phyloP scores from a whole-genome alignment of 345 rosid genomes.

The Boechera divaricarpa region DNA sequence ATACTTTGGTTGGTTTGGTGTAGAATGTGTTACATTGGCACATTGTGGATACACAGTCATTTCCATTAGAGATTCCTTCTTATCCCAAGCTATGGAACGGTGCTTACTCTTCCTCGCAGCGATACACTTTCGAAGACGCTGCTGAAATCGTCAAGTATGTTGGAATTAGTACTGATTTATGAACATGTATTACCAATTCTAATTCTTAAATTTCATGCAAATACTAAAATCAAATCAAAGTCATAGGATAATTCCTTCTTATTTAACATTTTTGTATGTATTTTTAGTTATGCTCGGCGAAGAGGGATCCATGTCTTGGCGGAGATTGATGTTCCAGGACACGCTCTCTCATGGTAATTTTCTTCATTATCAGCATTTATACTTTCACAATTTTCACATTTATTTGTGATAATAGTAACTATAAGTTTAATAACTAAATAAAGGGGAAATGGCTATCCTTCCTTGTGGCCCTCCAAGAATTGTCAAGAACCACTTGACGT shows the following conservation, averaged over 20 bases:
- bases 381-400: neutral
- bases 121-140: conserved; percentile 67
- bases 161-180: neutral
- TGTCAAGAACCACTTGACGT: conserved; percentile 78
- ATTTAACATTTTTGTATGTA: neutral
- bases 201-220: neutral
- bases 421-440: neutral
- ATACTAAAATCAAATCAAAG: neutral
- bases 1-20: conserved; percentile 13
- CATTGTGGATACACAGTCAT: conserved; percentile 69
- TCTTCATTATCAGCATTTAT: neutral
- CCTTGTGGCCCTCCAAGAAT: conserved; percentile 74
- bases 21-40: conserved; percentile 88
- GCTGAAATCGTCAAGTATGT: conserved; percentile 59
- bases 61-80: conserved; percentile 78
- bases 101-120: conserved; percentile 62
- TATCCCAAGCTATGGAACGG: conserved; percentile 80
- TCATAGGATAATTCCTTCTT: neutral
- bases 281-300: conserved; percentile 63
- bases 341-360: conserved; percentile 69
- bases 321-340: conserved; percentile 84
- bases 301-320: conserved; percentile 72
- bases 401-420: neutral
- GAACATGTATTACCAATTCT: neutral
- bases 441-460: conserved; percentile 78